phyloP scores from a whole-genome alignment of 2,329 filamentous ascomycete genomes.

The Penicillium sp. region DNA sequence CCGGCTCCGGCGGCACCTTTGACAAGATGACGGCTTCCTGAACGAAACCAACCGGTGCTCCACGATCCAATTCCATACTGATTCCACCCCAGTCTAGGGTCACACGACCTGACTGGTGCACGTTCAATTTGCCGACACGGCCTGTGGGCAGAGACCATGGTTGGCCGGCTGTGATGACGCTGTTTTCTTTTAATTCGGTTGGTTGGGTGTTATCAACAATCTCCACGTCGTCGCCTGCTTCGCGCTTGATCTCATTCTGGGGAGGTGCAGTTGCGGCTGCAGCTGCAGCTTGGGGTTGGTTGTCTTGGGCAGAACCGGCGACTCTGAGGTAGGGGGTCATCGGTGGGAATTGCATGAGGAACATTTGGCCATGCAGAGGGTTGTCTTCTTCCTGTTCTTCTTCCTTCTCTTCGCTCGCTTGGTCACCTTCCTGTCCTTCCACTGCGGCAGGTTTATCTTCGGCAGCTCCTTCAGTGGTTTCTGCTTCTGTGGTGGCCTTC shows the following conservation, averaged over 20 bases:
- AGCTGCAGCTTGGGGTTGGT: not conserved
- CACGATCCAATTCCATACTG: slow-evolving; percentile 58
- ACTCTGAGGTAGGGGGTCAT: slow-evolving; percentile 58
- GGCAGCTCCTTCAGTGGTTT: slow-evolving; percentile 8
- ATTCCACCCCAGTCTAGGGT: slow-evolving; percentile 64
- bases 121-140: slow-evolving; percentile 59
- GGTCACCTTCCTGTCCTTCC: slow-evolving; percentile 16
- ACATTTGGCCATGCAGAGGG: slow-evolving; percentile 56
- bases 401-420: slow-evolving; percentile 18
- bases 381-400: slow-evolving; percentile 23
- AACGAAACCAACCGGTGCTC: slow-evolving; percentile 57
- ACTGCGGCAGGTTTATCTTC: slow-evolving; percentile 16
- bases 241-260: slow-evolving; percentile 29
- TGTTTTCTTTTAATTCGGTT: slow-evolving; percentile 19
- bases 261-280: not conserved
- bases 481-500: slow-evolving; percentile 13
- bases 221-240: slow-evolving; percentile 32
- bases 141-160: slow-evolving; percentile 52
- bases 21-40: slow-evolving; percentile 57
- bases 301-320: slow-evolving; percentile 26
- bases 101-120: slow-evolving; percentile 62
- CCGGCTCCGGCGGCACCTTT: slow-evolving; percentile 21
- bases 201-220: slow-evolving; percentile 24
- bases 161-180: slow-evolving; percentile 44
- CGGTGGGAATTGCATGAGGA: slow-evolving; percentile 65